Base-by-base conservation (phyloP, 2,329 filamentous ascomycete genomes). In the Hypoxylon sp. region DNA sequence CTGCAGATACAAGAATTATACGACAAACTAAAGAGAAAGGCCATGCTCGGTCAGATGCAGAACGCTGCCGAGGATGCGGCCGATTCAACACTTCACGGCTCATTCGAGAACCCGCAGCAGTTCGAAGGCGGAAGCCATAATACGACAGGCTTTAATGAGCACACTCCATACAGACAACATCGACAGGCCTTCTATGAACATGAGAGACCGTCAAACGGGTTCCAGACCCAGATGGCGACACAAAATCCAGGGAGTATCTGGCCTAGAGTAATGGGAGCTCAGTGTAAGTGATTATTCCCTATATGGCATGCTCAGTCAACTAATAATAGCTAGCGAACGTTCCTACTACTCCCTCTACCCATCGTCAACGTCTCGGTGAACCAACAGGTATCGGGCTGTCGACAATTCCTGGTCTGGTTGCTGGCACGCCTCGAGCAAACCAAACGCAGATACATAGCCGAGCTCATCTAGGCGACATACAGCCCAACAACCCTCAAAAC, bases 1-100 rank as follows among this genome's bases (percentile, higher is more conserved):
- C 75, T 86, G 4, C 88, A 91, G 58, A 83, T 86, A 2, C 90
- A 92, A 66, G 83, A 86, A 60, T 75, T 86, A 2, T 87, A 87
- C 60, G 83, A 86, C 66, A 86, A 81, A 59, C 73, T 86, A 42
- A 87, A 86, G 67, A 76, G 81, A 41, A 81, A 79, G 55, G 79
- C 79, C 1, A 79, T 86, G 67, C 71, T 84, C 37, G 78, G 78
- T 8, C 80, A 86, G 15, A 79, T 86, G 24, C 80, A 83, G 62
- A 76, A 78, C 59, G 82, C 83, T 13, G 83, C 83, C 4, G 78
- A 79, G 15, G 78, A 84, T 62, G 76, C 78, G n/a, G 74, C 78
- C 3, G 76, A 81, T 42, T 73, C 76, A 21, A 75, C 70, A 2
- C 66, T 80, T 10, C 69, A 77, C 42, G 69, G 65, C 11, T 66